These are phyloP conservation scores for Dimocarpus longan DNA, from an alignment of 345 rosid genomes.

Conservation along the genomic window DNA sequence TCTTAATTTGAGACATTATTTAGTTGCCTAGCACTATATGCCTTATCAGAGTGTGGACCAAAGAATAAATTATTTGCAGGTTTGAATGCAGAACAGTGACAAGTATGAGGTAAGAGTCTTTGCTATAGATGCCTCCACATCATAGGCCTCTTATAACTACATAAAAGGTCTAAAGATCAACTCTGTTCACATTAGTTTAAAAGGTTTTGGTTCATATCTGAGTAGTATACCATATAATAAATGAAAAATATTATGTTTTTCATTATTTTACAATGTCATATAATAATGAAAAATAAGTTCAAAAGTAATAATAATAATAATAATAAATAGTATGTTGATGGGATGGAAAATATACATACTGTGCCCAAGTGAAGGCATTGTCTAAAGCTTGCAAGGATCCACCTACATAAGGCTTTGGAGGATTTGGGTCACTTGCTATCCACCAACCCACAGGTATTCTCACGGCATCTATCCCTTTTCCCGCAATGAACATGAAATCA, in stretches of 20 bases:
- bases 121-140: neutral
- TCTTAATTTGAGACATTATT: too few relatives aligned
- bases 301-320: too few relatives aligned
- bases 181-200: too few relatives aligned
- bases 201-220: too few relatives aligned
- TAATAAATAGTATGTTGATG: neutral
- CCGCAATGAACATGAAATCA: slow-evolving; percentile 59
- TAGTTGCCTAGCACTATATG: neutral
- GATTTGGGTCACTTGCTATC: slow-evolving; percentile 61
- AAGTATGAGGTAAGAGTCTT: neutral
- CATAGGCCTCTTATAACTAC: neutral
- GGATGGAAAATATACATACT: slow-evolving; percentile 28
- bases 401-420: slow-evolving; percentile 57
- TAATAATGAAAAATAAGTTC: too few relatives aligned
- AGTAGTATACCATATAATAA: too few relatives aligned
- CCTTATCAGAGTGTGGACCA: neutral
- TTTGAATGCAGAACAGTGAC: neutral
- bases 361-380: slow-evolving; percentile 65
- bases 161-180: too few relatives aligned
- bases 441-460: slow-evolving; percentile 77
- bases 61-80: neutral
- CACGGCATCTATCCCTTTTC: slow-evolving; percentile 51
- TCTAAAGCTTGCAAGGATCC: slow-evolving; percentile 61
- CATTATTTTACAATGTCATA: neutral
- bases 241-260: too few relatives aligned